Conservation (phyloP, 2,329 filamentous ascomycete species). For the Sordariomycetes sp. region DNA sequence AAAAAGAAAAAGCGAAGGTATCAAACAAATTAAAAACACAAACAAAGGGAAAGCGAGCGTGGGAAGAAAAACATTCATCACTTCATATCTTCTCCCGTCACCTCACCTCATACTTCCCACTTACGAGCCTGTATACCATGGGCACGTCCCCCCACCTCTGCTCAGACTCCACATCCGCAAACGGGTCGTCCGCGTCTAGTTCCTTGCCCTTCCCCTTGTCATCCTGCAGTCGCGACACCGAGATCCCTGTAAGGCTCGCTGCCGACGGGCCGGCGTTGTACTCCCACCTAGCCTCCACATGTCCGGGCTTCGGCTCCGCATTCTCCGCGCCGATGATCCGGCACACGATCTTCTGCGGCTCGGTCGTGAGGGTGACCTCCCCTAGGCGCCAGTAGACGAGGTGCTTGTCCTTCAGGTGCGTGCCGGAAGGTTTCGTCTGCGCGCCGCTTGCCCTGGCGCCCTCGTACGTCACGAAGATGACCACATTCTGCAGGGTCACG, state of each 20-base stretch:
- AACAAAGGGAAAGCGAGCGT: neutral
- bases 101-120: constrained; percentile 59
- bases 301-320: constrained; percentile 59
- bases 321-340: constrained; percentile 66
- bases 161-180: constrained; percentile 39
- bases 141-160: constrained; percentile 57
- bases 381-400: constrained; percentile 73
- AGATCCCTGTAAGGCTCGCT: constrained; percentile 43
- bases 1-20: neutral
- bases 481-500: constrained; percentile 56
- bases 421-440: constrained; percentile 72
- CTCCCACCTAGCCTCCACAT: constrained; percentile 79
- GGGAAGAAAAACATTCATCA: neutral
- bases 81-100: neutral
- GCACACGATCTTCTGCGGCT: constrained; percentile 69
- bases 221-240: constrained; percentile 44
- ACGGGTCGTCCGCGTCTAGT: constrained; percentile 42
- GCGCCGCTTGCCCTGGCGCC: constrained; percentile 53
- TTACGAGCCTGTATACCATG: constrained; percentile 55
- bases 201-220: constrained; percentile 42
- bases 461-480: constrained; percentile 62
- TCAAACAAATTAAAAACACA: neutral
- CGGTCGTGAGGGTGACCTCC: constrained; percentile 57
- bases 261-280: constrained; percentile 21
- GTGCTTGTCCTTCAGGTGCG: constrained; percentile 65